A percentile compares a stretch with the other conserved stretches of the same genome.
These are phyloP conservation scores for Salix arbutifolia DNA, from an alignment of 345 rosid genomes.

Conservation along the genomic window DNA sequence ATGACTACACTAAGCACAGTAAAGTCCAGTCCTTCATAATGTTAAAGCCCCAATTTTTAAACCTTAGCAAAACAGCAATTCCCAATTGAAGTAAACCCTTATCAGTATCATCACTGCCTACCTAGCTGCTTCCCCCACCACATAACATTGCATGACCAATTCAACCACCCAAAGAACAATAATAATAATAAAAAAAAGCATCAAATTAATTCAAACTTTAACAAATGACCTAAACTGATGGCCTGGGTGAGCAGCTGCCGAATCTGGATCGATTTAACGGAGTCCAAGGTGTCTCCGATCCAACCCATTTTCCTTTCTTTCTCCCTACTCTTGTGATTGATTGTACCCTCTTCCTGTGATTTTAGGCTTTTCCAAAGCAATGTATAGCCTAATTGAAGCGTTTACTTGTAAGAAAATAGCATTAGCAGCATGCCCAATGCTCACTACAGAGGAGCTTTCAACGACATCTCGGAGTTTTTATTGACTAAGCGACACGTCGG, in stretches of 20 bases:
- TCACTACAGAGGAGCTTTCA: not conserved
- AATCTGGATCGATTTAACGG: conserved; percentile 72
- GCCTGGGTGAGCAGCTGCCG: conserved; percentile 82
- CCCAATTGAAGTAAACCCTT: not conserved
- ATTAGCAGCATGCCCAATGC: no score
- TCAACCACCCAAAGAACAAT: not conserved
- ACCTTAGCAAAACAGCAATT: not conserved
- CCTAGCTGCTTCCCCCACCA: not conserved
- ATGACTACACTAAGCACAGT: not conserved
- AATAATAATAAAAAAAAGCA: not conserved
- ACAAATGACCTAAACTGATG: conserved; percentile 62
- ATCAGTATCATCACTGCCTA: not conserved
- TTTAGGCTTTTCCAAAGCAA: not conserved
- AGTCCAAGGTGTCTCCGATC: conserved; percentile 72
- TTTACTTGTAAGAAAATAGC: not conserved
- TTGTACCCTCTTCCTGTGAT: not conserved
- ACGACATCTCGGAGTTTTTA: not conserved
- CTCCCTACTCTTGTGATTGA: not conserved
- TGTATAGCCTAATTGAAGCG: no score
- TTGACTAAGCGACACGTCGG: not conserved
- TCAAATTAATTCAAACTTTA: not conserved
- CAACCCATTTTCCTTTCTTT: conserved; percentile 46
- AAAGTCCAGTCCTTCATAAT: not conserved
- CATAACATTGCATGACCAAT: not conserved
- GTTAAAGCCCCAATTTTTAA: not conserved